These are phyloP conservation scores for Trametopsis cervina DNA, from an alignment of 768 basidiomycete genomes.

Conservation along the genomic window DNA sequence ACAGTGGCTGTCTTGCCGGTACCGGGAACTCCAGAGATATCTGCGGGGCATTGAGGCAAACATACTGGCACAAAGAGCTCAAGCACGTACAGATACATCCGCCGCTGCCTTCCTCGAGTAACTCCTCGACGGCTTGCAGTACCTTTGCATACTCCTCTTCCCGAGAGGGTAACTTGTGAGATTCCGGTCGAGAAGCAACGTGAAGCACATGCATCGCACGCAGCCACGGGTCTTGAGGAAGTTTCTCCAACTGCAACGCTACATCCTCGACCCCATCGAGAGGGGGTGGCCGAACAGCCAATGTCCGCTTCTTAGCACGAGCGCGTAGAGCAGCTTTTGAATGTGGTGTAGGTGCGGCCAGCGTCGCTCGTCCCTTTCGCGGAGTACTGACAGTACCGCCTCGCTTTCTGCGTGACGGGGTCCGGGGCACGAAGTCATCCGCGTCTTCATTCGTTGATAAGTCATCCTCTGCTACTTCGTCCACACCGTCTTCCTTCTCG, in stretches of 20 bases:
- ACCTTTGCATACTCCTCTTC: slow-evolving; percentile 80
- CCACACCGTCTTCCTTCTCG: slow-evolving; percentile 12
- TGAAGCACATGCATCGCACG: slow-evolving; percentile 88
- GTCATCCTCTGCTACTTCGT: slow-evolving; percentile 17
- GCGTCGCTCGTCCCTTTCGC: slow-evolving; percentile 22
- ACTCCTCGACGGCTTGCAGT: slow-evolving; percentile 67
- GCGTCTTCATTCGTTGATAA: slow-evolving; percentile 9
- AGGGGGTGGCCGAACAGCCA: slow-evolving; percentile 30
- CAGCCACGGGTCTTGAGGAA: slow-evolving; percentile 75
- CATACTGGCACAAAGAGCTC: background rate
- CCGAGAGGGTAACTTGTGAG: slow-evolving; percentile 64
- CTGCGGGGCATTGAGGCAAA: slow-evolving; percentile 32
- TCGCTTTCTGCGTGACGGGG: slow-evolving; percentile 46
- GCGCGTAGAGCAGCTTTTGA: slow-evolving; percentile 61
- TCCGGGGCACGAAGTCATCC: slow-evolving; percentile 28
- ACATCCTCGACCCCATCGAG: slow-evolving; percentile 28
- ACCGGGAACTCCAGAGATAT: slow-evolving; percentile 97
- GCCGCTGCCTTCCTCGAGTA: slow-evolving; percentile 88
- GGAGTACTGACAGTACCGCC: slow-evolving; percentile 22
- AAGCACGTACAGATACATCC: slow-evolving; percentile 83
- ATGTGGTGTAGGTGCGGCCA: slow-evolving; percentile 66
- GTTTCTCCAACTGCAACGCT: slow-evolving; percentile 36
- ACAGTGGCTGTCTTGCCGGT: slow-evolving; percentile 99
- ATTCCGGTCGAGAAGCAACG: slow-evolving; percentile 87
- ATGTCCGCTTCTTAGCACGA: slow-evolving; percentile 26